Percentiles rank a stretch among this genome's conserved stretches.
Evolutionary conservation across 2,329 filamentous ascomycete genomes (phyloP).

Genomic region (Fusarium sp.): DNA sequence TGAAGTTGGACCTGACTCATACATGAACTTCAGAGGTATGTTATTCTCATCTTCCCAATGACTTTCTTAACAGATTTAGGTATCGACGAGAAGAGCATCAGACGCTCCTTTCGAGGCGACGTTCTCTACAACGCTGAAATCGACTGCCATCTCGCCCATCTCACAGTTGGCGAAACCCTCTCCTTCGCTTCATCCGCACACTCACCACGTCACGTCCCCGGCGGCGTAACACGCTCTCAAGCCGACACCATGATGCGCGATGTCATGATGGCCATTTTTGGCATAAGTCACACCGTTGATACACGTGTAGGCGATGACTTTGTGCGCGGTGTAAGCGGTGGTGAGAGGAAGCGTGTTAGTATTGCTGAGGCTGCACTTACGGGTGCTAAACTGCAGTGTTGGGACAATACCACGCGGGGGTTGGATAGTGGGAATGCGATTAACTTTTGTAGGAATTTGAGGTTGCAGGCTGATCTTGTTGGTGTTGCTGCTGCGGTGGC

Average conservation of each 20-base stretch:
- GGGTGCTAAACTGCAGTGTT: conserved; percentile 48
- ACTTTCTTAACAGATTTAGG: conserved; percentile 21
- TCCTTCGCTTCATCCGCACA: conserved; percentile 72
- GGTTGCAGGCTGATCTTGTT: conserved; percentile 46
- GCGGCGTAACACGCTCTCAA: conserved; percentile 24
- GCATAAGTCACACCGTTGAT: conserved; percentile 78
- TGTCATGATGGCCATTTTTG: conserved; percentile 80
- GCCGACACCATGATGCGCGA: conserved; percentile 53
- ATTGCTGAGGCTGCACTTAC: conserved; percentile 74
- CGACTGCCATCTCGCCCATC: conserved; percentile 73
- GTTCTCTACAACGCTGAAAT: conserved; percentile 74
- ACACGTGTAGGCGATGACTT: conserved; percentile 78
- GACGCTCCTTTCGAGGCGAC: conserved; percentile 63
- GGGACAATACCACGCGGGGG: conserved; percentile 50
- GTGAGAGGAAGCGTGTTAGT: conserved; percentile 81
- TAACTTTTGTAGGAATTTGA: conserved; percentile 45
- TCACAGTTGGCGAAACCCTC: conserved; percentile 75
- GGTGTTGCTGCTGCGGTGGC: conserved; percentile 47
- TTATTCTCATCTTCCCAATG: rapidly evolving
- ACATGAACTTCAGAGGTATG: conserved; percentile 66
- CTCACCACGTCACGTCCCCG: conserved; percentile 67
- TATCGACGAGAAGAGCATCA: conserved; percentile 52
- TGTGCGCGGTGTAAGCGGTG: conserved; percentile 79
- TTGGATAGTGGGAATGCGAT: conserved; percentile 49
- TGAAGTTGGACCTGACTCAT: conserved; percentile 39